Percentiles rank a stretch among this genome's conserved stretches.
phyloP scores from a whole-genome alignment of 78 protist genomes.

The Dictyostelium capitatum region DNA sequence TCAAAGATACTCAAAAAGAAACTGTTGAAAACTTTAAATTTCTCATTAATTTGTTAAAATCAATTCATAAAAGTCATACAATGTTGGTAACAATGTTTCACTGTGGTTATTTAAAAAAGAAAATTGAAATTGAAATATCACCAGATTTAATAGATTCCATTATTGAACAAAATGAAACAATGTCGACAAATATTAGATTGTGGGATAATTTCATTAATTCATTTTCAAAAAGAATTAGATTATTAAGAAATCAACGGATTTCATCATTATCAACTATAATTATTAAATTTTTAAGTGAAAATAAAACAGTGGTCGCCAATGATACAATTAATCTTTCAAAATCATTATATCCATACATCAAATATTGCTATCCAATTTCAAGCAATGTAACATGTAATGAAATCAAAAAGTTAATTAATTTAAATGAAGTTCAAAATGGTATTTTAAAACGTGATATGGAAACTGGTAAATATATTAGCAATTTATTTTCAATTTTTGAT shows the following conservation, averaged over 20 bases:
- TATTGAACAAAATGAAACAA: not conserved
- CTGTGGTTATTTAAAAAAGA: not conserved
- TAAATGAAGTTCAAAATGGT: no score
- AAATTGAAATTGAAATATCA: not conserved
- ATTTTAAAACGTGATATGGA: no score
- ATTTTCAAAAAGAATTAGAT: not conserved
- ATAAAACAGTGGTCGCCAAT: not conserved
- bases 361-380: not conserved
- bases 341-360: not conserved
- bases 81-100: conserved; percentile 1
- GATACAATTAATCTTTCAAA: not conserved
- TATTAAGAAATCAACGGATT: conserved; percentile 22
- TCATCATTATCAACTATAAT: conserved; percentile 2
- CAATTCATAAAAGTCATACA: not conserved
- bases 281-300: not conserved
- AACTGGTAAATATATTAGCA: not conserved
- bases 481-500: not conserved
- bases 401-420: no score
- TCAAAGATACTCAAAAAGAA: not conserved
- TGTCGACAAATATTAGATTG: not conserved
- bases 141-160: no score
- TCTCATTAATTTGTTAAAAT: not conserved
- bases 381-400: no score
- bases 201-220: not conserved
- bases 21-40: no score